Conservation (phyloP, 176 grass and related monocot genomes). For the Oryza coarctata region DNA sequence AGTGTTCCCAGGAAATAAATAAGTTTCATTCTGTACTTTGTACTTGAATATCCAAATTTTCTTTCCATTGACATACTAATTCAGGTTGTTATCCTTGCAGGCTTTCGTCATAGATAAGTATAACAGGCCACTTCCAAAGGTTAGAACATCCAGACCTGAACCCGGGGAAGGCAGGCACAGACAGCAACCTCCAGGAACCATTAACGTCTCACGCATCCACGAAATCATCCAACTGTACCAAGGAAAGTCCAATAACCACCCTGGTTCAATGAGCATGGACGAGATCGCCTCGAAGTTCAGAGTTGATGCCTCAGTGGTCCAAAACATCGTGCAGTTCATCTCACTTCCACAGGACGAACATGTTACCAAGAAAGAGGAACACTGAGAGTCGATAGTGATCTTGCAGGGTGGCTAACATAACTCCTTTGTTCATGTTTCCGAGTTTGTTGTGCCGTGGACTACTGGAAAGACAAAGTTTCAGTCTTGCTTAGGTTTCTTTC, state of each 20-base stretch:
- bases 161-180: constrained; percentile 33
- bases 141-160: constrained; percentile 46
- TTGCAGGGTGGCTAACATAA: background rate
- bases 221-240: constrained; percentile 71
- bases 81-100: constrained; percentile 21
- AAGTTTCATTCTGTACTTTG: background rate
- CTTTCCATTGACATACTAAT: background rate
- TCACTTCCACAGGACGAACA: constrained; percentile 51
- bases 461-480: constrained; percentile 5
- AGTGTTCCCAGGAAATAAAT: background rate
- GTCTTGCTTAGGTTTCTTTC: constrained; percentile 19
- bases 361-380: constrained; percentile 30
- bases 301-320: constrained; percentile 41
- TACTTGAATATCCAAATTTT: background rate
- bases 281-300: constrained; percentile 61
- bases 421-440: background rate
- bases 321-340: constrained; percentile 57
- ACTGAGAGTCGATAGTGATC: background rate
- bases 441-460: background rate
- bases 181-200: constrained; percentile 54
- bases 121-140: constrained; percentile 63
- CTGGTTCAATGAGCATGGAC: constrained; percentile 41
- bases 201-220: constrained; percentile 42
- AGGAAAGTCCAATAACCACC: constrained; percentile 49
- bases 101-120: constrained; percentile 51